Evolutionary conservation across 192 early-diverging fungal species (phyloP), one percentile per base, ranked within the genome.

Genomic region (Mortierella alpina): DNA sequence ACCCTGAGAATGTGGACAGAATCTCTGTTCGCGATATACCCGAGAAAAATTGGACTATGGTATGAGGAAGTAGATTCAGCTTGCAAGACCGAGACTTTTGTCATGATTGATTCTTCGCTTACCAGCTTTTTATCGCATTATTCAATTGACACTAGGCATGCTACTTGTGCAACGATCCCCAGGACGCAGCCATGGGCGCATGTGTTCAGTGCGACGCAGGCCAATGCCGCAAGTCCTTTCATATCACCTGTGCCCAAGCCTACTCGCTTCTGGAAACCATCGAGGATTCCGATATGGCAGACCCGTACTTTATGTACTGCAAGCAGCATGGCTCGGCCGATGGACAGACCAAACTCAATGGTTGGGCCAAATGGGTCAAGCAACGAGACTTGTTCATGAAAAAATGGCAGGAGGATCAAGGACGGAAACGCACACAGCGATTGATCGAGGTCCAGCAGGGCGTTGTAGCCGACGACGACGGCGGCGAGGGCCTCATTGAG

Each of bases 221-320:
- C 7, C 79, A 73, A 11, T 87, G 86, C 62, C 76, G 84, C 48
- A 85, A 85, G 59, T 82, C 77, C 49, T 73, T 87, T 31, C 86
- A 87, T 58, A 78, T 85, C 31, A 84, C 86, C 4, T 87, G 86
- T 20, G 86, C 86, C 2, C 84, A 85, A 48, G 64, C 79, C 13
- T 83, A 73, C 17, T 84, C 74, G 23, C 78, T 85, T 10, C 51
- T 85, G 22, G 86, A 87, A 60, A 81, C 68, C 14, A 65, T 83
- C 7, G 86, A 87, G 40, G 84, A 87, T 22, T 70, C 77, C 17
- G 74, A 85, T 5, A 84, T 87, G 69, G 82, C 86, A 2, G 82
- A 87, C 48, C 86, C 86, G 9, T 87, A 87, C 68, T 87, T 87
- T 66, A 76, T 79, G 68, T 84, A 85, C 62, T 87, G 86, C 66